Evolutionary conservation across 2,329 filamentous ascomycete genomes (phyloP), one percentile per base, ranked within the genome.

Genomic region (Basipetospora sp.): DNA sequence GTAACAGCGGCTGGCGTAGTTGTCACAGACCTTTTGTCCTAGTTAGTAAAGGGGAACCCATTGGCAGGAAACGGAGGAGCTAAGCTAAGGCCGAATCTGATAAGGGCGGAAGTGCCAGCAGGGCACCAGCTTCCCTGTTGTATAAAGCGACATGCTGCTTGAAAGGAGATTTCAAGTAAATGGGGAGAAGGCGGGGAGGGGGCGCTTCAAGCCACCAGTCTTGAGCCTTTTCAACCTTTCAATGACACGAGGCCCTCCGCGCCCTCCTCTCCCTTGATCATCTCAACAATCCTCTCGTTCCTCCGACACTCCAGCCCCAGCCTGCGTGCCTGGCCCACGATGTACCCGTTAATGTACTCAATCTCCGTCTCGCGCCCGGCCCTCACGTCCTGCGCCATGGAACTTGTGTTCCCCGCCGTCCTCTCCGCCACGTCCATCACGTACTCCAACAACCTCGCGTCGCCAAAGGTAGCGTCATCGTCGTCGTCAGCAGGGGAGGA

Each of bases 351-450:
- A 46, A 77, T 67, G 44, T 74, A 69, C 35, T 58, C 50, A 31
- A 77, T 62, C 50, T 76, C 72, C 5, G 72, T 75, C 40, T 50
- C 47, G 47, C 64, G 65, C 13, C 66, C 65, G 5, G 64, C 62
- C 22, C 49, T 52, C 10, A 69, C 60, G 47, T 77, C 72, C 52
- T 77, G 73, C 4, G 74, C 59, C 73, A 77, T 77, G 4, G 70
- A 75, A 50, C 71, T 75, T 8, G 56, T 66, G 49, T 77, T 77
- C 11, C 22, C 64, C 56, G 13, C 50, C 52, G 4, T 72, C 70
- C 41, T 62, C 22, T 19, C 10, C 61, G n/a, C 53, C 42, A 2
- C 62, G 67, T 6, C 71, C 59, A 8, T 50, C 51, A 36, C 65
- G 53, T 5, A 78, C 52, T 31, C 40, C 5, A 45, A 30, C 27